Conservation (phyloP, 2,329 filamentous ascomycete species). For the Botrytis fragariae region DNA sequence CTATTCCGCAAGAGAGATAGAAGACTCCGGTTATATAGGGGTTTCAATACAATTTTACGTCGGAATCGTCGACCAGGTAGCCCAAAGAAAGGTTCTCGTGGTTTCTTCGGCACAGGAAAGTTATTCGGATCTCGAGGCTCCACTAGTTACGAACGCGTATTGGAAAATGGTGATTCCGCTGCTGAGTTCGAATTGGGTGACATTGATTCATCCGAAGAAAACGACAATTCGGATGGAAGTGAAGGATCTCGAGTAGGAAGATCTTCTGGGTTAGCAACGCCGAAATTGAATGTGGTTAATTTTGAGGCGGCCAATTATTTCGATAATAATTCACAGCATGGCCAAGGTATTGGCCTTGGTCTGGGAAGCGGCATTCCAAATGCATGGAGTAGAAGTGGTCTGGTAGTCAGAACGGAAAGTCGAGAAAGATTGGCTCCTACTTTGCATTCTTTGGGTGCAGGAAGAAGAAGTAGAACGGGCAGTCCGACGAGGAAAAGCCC, state of each 20-base stretch:
- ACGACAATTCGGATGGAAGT: constrained; percentile 62
- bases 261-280: constrained; percentile 66
- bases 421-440: constrained; percentile 68
- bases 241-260: constrained; percentile 55
- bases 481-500: constrained; percentile 56
- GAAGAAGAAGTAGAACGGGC: constrained; percentile 47
- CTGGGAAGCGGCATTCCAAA: constrained; percentile 28
- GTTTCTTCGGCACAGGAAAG: constrained; percentile 55
- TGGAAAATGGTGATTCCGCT: constrained; percentile 72
- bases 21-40: constrained; percentile 58
- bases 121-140: constrained; percentile 59
- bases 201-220: constrained; percentile 57
- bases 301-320: constrained; percentile 45
- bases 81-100: constrained; percentile 46
- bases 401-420: constrained; percentile 82
- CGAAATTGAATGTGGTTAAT: constrained; percentile 54
- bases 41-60: constrained; percentile 47
- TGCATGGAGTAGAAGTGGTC: constrained; percentile 63
- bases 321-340: constrained; percentile 26
- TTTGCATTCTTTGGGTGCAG: constrained; percentile 53
- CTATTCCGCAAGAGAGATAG: constrained; percentile 79
- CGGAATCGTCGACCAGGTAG: constrained; percentile 47
- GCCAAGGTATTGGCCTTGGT: constrained; percentile 32
- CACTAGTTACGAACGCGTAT: constrained; percentile 73
- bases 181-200: constrained; percentile 76